Evolutionary conservation across 805 yeast species (phyloP).

Genomic region (Ogataea trehalophila): DNA sequence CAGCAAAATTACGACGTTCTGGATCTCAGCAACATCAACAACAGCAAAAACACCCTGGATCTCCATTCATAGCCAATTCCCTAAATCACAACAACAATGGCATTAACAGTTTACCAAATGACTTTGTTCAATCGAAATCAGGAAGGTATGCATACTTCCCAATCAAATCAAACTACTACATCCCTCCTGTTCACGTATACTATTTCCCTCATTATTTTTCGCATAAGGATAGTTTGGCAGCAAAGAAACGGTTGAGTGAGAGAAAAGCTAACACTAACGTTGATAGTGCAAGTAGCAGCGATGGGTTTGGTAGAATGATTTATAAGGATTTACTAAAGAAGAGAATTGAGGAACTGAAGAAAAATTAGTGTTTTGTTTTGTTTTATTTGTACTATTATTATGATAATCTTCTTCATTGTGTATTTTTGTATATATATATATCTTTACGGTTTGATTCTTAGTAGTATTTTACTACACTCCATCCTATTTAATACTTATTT

Average conservation of each 20-base stretch:
- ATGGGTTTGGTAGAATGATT: not conserved
- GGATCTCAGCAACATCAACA: too few species aligned
- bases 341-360: not conserved
- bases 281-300: not conserved
- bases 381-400: not conserved
- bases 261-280: not conserved
- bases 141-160: slow-evolving; percentile 40
- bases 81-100: too few species aligned
- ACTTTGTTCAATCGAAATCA: not conserved
- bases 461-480: too few species aligned
- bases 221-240: slow-evolving; percentile 17
- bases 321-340: not conserved
- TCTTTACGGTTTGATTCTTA: too few species aligned
- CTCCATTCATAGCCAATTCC: too few species aligned
- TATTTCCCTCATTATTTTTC: slow-evolving; percentile 47
- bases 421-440: not conserved
- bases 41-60: too few species aligned
- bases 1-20: too few species aligned
- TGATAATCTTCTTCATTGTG: not conserved
- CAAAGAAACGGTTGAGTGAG: not conserved
- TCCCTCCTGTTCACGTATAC: slow-evolving; percentile 45
- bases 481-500: too few species aligned
- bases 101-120: too few species aligned
- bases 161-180: slow-evolving; percentile 40
- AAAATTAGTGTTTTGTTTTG: not conserved